Evolutionary conservation across 768 basidiomycete species (phyloP), one percentile per base, ranked within the genome.

Genomic region (Calvatia gigantea): DNA sequence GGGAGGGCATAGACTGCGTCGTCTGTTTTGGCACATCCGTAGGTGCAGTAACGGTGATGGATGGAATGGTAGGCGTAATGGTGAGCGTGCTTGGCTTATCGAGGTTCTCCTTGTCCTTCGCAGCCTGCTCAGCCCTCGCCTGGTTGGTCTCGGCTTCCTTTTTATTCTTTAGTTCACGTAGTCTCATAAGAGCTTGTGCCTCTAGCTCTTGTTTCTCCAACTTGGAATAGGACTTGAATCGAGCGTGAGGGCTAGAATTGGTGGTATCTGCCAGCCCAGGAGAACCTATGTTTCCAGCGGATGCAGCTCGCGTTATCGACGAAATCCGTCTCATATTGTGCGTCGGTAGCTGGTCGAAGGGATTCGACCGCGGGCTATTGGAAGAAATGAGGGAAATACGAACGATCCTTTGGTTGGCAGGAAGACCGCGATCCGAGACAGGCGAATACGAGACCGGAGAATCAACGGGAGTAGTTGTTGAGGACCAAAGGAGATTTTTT

Each of bases 151-250:
- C 72, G 70, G 75, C 65, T 68, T 82, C 70, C 62, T 77, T 79
- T 58, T 71, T 71, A 50, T 67, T 65, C 54, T 71, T 77, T 11
- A 73, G 73, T 52, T 78, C 75, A 46, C 89, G 76, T 62, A 92
- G 81, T 64, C 79, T 85, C 62, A 80, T 80, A 79, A 92, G 86
- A 21, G 89, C 87, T 39, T 82, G 81, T 2, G 90, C 90, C 62
- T 93, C 90, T 28, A 89, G 68, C 61, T 93, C 89, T 67, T 92
- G 89, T 58, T 90, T 91, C 68, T 92, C 90, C 87, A 87, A 91
- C 69, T 89, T 91, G 2, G 87, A 86, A 61, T 67, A 64, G 33
- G 57, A 58, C 9, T 58, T 53, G 11, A 56, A 58, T 28, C 50
- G 60, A 37, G 50, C 3, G 49, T 53, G 71, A 29, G 71, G 67